Percentiles rank a stretch among this genome's conserved stretches.
Conservation (phyloP, 2,329 filamentous ascomycete species). For the Chalaropsis thielavioides region DNA sequence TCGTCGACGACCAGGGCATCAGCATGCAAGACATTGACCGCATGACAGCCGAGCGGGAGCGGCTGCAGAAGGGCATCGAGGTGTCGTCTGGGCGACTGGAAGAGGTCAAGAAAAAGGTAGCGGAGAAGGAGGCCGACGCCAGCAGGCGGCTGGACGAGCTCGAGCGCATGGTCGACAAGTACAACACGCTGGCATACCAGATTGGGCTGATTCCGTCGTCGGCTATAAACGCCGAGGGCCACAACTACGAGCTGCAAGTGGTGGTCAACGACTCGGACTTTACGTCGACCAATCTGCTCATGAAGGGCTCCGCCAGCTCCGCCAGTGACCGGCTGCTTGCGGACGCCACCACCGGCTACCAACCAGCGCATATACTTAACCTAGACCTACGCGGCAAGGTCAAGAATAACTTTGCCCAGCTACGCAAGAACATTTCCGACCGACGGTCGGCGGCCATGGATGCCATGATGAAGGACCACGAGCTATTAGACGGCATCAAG, state of each 20-base stretch:
- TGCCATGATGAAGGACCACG: constrained; percentile 85
- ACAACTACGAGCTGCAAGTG: constrained; percentile 71
- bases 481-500: constrained; percentile 84
- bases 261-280: constrained; percentile 75
- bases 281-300: constrained; percentile 36
- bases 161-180: constrained; percentile 77
- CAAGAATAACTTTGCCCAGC: constrained; percentile 59
- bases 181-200: constrained; percentile 90
- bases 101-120: constrained; percentile 67
- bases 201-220: constrained; percentile 77
- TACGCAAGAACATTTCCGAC: constrained; percentile 88
- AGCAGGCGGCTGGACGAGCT: constrained; percentile 77
- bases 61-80: constrained; percentile 79
- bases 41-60: constrained; percentile 90
- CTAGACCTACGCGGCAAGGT: constrained; percentile 73
- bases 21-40: constrained; percentile 98
- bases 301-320: constrained; percentile 35
- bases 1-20: constrained; percentile 84
- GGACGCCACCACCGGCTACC: constrained; percentile 73
- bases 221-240: constrained; percentile 70
- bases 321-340: constrained; percentile 61
- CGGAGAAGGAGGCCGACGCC: constrained; percentile 79
- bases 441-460: constrained; percentile 69
- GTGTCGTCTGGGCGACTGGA: constrained; percentile 61
- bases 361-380: constrained; percentile 75